Base-by-base conservation (phyloP, 805 yeast species). In the Sugiyamaella chiloensis region DNA sequence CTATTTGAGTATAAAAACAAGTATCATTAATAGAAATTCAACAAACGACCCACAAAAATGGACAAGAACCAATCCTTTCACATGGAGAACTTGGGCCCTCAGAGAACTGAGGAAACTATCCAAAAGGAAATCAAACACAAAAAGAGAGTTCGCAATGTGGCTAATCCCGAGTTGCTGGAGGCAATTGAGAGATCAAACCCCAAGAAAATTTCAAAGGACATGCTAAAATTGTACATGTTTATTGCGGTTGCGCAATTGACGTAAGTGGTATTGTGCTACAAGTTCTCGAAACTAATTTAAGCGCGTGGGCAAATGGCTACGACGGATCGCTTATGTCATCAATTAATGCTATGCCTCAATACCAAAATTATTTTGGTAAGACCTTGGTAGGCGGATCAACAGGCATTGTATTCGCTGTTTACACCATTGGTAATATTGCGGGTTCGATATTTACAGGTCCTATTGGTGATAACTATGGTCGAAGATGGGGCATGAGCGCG, bases 371-470 rank as follows among this genome's bases (percentile, higher is more conserved):
- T 9, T 51, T 51, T 29, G 52, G 51, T 4, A 24, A 48, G n/a
- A 20, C 30, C n/a, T 32, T 14, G 30, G 42, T 31, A 11, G 53
- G 51, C 9, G 29, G 40, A 36, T 42, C 44, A 31, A 48, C 53
- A 7, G 53, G 52, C 4, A 29, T 42, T 21, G 14, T 51, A 40
- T 27, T 46, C 2, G 51, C 41, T 20, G 47, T 51, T 51, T 51
- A 37, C 44, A 51, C 48, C 17, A 47, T 51, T 30, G 53, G 53
- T 4, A 39, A 47, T 24, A 47, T 47, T 24, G 41, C 23, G 19
- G 37, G 46, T 12, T 20, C 48, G 2, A 51, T 51, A 5, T 47
- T 50, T 42, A 32, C 41, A 20, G 51, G 47, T 5, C 37, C 29
- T 2, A 26, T 40, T 8, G 17, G 27, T 19, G 51, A 50, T 19